These are phyloP conservation scores for Trichocomaceae sp. DNA, from an alignment of 2,329 filamentous ascomycete species.

Conservation along the genomic window DNA sequence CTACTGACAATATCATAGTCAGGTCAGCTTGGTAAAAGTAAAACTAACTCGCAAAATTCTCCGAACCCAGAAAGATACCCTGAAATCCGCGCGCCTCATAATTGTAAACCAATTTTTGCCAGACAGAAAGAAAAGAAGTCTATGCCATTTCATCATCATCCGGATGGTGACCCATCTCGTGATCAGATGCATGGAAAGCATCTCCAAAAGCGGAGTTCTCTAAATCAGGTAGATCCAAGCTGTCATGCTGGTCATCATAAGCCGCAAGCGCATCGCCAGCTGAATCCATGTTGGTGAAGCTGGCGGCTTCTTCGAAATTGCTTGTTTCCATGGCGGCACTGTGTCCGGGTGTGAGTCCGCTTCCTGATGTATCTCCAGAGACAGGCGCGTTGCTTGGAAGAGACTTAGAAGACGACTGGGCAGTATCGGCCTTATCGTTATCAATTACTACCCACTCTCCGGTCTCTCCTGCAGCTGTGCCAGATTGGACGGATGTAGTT, in stretches of 20 bases:
- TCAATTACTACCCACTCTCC: constrained; percentile 73
- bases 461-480: constrained; percentile 41
- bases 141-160: constrained; percentile 37
- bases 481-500: constrained; percentile 32
- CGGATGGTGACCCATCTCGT: constrained; percentile 36
- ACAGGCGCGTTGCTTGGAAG: neutral
- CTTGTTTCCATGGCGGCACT: constrained; percentile 27
- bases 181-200: constrained; percentile 61
- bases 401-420: constrained; percentile 26
- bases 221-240: constrained; percentile 54
- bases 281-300: constrained; percentile 51
- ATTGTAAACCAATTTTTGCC: neutral
- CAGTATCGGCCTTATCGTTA: constrained; percentile 49
- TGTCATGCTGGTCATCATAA: constrained; percentile 55
- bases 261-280: constrained; percentile 65
- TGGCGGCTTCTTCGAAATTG: constrained; percentile 39
- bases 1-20: neutral
- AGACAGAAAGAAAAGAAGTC: neutral
- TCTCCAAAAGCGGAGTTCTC: constrained; percentile 79
- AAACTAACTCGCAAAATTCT: neutral
- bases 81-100: constrained; percentile 3
- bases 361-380: constrained; percentile 17
- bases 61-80: neutral
- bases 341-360: constrained; percentile 18
- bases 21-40: neutral